phyloP scores from a whole-genome alignment of 768 basidiomycete species.

The Panus rudis region DNA sequence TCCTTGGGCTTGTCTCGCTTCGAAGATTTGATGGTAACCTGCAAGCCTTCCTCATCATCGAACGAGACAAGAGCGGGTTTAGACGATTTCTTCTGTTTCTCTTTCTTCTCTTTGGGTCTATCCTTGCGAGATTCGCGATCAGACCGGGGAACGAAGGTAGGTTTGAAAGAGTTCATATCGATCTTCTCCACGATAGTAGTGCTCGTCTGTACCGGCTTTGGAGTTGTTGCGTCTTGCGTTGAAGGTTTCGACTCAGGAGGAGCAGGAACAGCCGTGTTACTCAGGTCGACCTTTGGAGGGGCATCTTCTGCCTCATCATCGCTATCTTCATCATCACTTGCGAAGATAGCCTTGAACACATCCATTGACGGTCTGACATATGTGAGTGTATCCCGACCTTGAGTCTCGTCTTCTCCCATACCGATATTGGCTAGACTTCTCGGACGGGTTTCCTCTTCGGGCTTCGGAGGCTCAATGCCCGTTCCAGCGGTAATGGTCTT shows the following conservation, averaged over 20 bases:
- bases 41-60: conserved; percentile 48
- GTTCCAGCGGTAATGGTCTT: conserved; percentile 11
- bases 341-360: conserved; percentile 97
- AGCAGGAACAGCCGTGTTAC: neutral
- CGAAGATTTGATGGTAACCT: conserved; percentile 15
- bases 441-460: conserved; percentile 10
- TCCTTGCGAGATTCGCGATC: conserved; percentile 32
- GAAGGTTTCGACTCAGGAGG: neutral
- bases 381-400: conserved; percentile 81
- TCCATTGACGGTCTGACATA: conserved; percentile 86
- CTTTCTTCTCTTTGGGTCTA: conserved; percentile 30
- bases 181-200: conserved; percentile 18
- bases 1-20: conserved; percentile 24
- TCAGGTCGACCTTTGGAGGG: too few relatives aligned
- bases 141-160: conserved; percentile 73
- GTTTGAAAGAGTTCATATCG: conserved; percentile 76
- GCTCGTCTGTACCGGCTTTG: neutral
- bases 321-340: conserved; percentile 85
- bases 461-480: conserved; percentile 8
- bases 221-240: neutral
- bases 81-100: conserved; percentile 43
- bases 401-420: conserved; percentile 85
- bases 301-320: conserved; percentile 48
- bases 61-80: conserved; percentile 60
- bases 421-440: conserved; percentile 79